Base-by-base conservation (phyloP, 495 filamentous ascomycete species). In the Jackrogersella minutella region DNA sequence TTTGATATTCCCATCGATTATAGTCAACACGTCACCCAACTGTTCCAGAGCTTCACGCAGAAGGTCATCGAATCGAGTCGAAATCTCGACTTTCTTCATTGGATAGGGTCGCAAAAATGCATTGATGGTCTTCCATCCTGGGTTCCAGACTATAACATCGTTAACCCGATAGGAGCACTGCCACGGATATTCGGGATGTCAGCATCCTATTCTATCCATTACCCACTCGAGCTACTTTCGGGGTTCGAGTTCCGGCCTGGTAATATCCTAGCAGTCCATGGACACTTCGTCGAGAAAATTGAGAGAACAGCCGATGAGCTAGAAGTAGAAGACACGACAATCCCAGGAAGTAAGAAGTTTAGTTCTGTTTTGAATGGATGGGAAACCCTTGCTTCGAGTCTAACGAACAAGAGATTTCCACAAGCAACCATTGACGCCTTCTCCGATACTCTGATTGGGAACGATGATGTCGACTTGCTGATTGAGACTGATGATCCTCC, bases 81-180 rank as follows among this genome's bases (percentile, higher is more conserved):
- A n/a, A 33, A 39, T 11, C 55, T 66, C 22, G 63, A 60, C 16
- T 22, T 53, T 7, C 63, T 66, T 34, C 55, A 66, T 26, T 66
- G 55, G 63, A 14, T 66, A 2, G 49, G 63, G 8, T 5, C 49
- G 9, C 28, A 28, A 4, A 57, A 51, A 39, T 5, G 22, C 13
- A 17, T 55, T 3, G 37, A 14, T 13, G 63, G 39, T 6, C 55
- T 59, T 26, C 63, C 63, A 30, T 66, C 63, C 5, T 66, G 63
- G 63, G 49, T 66, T n/a, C 63, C 63, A 3, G 63, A 66, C 40
- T 66, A 60, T 24, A 60, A 17, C 22, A 26, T 43, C 10, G 30
- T 58, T 16, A 50, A 66, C 17, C 63, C 56, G 1, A 16, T 31
- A 21, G 63, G 63, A 14, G 49, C 63, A 16, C 40, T 66, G 5